Evolutionary conservation across 345 rosid species (phyloP).

Genomic region (Lepidium didymum): DNA sequence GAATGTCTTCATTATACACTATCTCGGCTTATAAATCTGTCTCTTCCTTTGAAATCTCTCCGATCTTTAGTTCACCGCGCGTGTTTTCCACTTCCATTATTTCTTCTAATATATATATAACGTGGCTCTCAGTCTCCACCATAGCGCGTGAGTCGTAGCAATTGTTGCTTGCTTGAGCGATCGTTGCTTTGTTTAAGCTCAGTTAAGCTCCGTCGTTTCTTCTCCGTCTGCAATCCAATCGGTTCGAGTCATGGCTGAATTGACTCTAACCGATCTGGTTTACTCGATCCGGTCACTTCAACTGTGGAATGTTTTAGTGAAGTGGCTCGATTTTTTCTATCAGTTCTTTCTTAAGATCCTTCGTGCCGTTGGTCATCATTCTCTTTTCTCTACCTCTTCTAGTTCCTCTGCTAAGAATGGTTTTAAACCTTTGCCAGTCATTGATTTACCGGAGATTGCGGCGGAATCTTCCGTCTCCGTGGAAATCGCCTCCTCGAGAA

Average conservation of each 20-base stretch:
- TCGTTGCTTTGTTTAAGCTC: not conserved
- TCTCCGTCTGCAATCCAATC: not conserved
- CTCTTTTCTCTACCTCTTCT: slow-evolving; percentile 39
- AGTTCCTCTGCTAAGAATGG: not conserved
- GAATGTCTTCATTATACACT: too few relatives aligned
- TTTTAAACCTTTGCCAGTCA: slow-evolving; percentile 62
- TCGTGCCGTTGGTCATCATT: slow-evolving; percentile 41
- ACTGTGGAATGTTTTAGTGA: slow-evolving; percentile 49
- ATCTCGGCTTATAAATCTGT: not conserved
- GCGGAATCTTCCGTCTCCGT: slow-evolving; percentile 24
- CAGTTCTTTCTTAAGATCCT: slow-evolving; percentile 58
- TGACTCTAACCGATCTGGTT: slow-evolving; percentile 61
- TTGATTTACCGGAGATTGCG: slow-evolving; percentile 47
- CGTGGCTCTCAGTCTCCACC: not conserved
- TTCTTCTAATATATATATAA: not conserved
- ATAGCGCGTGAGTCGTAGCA: not conserved
- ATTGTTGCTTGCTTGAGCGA: not conserved
- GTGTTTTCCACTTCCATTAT: not conserved
- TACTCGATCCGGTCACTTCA: slow-evolving; percentile 51
- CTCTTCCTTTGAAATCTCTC: not conserved
- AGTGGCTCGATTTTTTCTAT: slow-evolving; percentile 69
- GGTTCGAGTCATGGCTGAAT: slow-evolving; percentile 52
- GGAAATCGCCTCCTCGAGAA: slow-evolving; percentile 7
- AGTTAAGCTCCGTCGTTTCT: not conserved
- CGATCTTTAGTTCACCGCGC: not conserved